phyloP scores from a whole-genome alignment of 306 rosid genomes.

The Pueraria montana region DNA sequence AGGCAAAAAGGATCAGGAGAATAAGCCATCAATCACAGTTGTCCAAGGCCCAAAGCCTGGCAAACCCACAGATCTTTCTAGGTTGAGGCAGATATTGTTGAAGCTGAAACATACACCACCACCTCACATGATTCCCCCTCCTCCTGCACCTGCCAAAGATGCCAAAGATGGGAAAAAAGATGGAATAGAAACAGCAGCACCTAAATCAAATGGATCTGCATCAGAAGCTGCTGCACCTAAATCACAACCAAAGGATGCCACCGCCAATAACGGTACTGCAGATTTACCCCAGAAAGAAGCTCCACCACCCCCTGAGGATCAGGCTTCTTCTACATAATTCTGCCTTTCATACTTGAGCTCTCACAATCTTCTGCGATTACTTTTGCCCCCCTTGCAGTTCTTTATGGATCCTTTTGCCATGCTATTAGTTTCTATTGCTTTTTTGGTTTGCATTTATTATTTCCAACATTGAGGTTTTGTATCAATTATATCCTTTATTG shows the following conservation, averaged over 20 bases:
- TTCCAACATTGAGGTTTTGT: conserved; percentile 51
- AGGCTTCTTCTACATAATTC: conserved; percentile 58
- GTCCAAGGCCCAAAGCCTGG: conserved; percentile 99
- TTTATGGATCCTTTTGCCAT: conserved; percentile 40
- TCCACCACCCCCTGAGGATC: conserved; percentile 58
- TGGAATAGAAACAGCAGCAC: conserved; percentile 48
- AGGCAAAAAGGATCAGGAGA: conserved; percentile 94
- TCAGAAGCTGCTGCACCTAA: conserved; percentile 56
- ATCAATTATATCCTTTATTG: conserved; percentile 49
- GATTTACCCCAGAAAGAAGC: conserved; percentile 61
- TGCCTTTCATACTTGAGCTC: conserved; percentile 32
- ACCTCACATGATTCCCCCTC: conserved; percentile 89
- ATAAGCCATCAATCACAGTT: conserved; percentile 82
- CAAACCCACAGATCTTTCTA: conserved; percentile 94
- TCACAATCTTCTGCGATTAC: conserved; percentile 22
- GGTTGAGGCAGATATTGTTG: conserved; percentile 84
- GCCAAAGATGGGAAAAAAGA: conserved; percentile 74
- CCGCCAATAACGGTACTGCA: conserved; percentile 57
- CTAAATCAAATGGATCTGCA: conserved; percentile 63
- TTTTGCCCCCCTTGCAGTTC: conserved; percentile 31
- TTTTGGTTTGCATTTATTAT: conserved; percentile 43
- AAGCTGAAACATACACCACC: conserved; percentile 98
- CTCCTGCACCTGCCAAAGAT: conserved; percentile 78
- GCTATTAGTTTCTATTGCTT: conserved; percentile 50
- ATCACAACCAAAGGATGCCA: conserved; percentile 65